Percentiles rank a stretch among this genome's conserved stretches.
Conservation (phyloP, 148 eudicot species). For the Vaccinium vitisidaea region DNA sequence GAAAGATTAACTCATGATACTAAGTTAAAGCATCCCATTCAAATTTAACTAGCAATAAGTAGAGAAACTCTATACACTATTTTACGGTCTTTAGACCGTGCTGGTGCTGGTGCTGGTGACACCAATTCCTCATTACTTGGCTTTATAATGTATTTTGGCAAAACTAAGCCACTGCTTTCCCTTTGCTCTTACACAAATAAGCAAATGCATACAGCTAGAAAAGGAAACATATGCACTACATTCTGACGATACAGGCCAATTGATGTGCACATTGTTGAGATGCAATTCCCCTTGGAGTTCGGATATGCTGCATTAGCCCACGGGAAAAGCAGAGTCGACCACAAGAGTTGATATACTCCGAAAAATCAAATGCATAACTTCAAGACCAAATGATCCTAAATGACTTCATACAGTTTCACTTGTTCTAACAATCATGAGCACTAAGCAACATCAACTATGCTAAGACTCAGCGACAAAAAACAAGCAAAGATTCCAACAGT, state of each 20-base stretch:
- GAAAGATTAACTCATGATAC: too few species aligned
- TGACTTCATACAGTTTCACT: background rate
- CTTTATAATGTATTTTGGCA: background rate
- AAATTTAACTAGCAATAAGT: too few species aligned
- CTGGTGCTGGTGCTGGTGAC: background rate
- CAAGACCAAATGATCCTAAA: background rate
- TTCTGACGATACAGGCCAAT: background rate
- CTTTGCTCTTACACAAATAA: background rate
- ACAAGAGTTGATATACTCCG: background rate
- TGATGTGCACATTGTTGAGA: background rate
- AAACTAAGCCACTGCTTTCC: background rate
- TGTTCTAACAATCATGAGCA: background rate
- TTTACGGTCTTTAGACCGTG: too few species aligned
- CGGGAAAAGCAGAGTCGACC: background rate
- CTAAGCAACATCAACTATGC: background rate
- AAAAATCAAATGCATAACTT: background rate
- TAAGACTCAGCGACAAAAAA: background rate
- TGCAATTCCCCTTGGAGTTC: background rate
- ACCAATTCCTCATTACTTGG: background rate
- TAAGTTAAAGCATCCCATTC: too few species aligned
- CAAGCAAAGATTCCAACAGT: background rate
- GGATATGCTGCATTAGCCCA: background rate
- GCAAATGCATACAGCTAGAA: background rate
- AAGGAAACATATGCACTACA: background rate
- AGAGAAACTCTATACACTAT: too few species aligned